A percentile compares a stretch with the other conserved stretches of the same genome.
These are phyloP conservation scores for Microbotryum lychnidis-dioicae DNA, from an alignment of 1,284 basidiomycete genomes.

Conservation along the genomic window DNA sequence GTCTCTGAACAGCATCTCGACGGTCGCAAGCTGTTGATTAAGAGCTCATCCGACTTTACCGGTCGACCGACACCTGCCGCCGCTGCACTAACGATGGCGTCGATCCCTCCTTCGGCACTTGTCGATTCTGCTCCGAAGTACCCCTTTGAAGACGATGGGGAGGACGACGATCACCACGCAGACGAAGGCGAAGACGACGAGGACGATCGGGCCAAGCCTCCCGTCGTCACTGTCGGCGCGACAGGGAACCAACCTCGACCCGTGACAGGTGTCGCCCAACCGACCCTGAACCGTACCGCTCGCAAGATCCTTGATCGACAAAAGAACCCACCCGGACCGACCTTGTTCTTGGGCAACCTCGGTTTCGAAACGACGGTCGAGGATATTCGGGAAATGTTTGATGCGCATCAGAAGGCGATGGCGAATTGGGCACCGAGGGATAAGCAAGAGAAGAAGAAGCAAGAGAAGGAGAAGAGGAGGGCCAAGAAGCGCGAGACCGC, in stretches of 20 bases:
- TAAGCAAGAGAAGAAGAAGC: slow-evolving; percentile 16
- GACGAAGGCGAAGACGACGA: slow-evolving; percentile 36
- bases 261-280: slow-evolving; percentile 28
- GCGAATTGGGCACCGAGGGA: slow-evolving; percentile 30
- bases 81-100: slow-evolving; percentile 7
- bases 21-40: slow-evolving; percentile 83
- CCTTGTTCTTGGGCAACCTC: slow-evolving; percentile 81
- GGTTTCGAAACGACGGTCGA: slow-evolving; percentile 48
- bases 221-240: slow-evolving; percentile 42
- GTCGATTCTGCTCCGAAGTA: slow-evolving; percentile 2
- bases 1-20: slow-evolving; percentile 73
- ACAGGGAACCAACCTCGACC: slow-evolving; percentile 37
- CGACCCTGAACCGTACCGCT: slow-evolving; percentile 54
- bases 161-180: slow-evolving; percentile 56
- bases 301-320: slow-evolving; percentile 72
- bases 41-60: slow-evolving; percentile 52
- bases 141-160: not conserved
- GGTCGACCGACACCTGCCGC: slow-evolving; percentile 39
- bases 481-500: slow-evolving; percentile 8
- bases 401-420: slow-evolving; percentile 49
- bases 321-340: slow-evolving; percentile 72
- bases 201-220: slow-evolving; percentile 35
- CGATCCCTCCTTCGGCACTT: slow-evolving; percentile 9
- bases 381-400: slow-evolving; percentile 62
- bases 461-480: slow-evolving; percentile 5